Evolutionary conservation across 2,329 filamentous ascomycete species (phyloP).

Genomic region (Arachnopeziza araneosa): DNA sequence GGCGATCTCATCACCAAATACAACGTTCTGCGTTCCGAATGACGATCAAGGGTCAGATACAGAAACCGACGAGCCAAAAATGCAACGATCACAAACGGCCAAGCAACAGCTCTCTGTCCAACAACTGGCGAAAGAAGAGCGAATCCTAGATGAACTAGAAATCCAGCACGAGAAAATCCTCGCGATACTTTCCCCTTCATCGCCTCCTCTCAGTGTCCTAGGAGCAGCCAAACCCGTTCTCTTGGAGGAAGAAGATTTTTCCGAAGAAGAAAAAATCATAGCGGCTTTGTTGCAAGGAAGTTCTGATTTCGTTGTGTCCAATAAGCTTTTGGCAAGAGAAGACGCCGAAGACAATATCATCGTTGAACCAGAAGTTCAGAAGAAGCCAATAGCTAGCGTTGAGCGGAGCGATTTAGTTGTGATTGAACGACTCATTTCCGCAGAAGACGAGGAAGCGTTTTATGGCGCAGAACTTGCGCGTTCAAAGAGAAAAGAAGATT

Average conservation of each 20-base stretch:
- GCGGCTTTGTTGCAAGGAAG: too few species aligned
- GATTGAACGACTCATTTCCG: too few species aligned
- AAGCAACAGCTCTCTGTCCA: not conserved
- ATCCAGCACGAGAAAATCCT: not conserved
- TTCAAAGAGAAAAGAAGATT: not conserved
- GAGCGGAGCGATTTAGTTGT: too few species aligned
- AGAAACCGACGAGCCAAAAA: not conserved
- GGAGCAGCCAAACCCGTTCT: not conserved
- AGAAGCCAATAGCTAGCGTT: too few species aligned
- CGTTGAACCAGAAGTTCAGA: too few species aligned
- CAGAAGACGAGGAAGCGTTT: not conserved
- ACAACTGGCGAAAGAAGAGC: not conserved
- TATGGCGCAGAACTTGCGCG: not conserved
- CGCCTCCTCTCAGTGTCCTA: not conserved
- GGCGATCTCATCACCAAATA: not conserved
- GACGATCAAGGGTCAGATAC: not conserved
- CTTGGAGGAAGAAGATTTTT: not conserved
- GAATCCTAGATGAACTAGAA: not conserved
- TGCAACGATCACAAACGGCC: too few species aligned
- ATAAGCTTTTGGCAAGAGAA: too few species aligned
- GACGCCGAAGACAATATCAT: too few species aligned
- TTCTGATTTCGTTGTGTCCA: too few species aligned
- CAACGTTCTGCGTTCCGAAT: not conserved
- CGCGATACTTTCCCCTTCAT: not conserved
- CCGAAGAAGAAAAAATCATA: too few species aligned